A percentile compares a stretch with the other conserved stretches of the same genome.
Evolutionary conservation across 2,329 filamentous ascomycete species (phyloP).

Genomic region (Trichoderma sp.): DNA sequence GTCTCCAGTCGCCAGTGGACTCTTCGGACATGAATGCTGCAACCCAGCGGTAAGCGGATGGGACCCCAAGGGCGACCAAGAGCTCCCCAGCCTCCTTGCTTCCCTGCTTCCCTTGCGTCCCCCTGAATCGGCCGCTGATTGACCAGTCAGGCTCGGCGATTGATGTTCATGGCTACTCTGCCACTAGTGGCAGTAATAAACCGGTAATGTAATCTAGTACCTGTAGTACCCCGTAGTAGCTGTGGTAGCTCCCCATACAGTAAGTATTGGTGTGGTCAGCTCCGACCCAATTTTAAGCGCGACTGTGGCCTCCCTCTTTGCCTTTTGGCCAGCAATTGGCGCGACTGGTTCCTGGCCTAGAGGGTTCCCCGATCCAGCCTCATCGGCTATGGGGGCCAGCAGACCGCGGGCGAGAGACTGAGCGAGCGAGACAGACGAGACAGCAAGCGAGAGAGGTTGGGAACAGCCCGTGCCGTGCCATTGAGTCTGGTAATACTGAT

Average conservation of each 20-base stretch:
- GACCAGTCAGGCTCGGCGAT: slow-evolving; percentile 16
- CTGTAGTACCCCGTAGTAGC: slow-evolving; percentile 10
- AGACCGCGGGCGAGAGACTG: not conserved
- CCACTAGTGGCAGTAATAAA: slow-evolving; percentile 5
- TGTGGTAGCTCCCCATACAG: slow-evolving; percentile 1
- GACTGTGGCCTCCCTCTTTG: not conserved
- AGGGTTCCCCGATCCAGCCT: not conserved
- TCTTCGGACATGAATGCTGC: slow-evolving; percentile 19
- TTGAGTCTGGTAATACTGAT: not conserved
- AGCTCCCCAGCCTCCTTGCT: slow-evolving; percentile 19
- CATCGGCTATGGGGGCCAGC: not conserved
- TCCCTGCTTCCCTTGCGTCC: slow-evolving; percentile 14
- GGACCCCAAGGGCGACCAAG: slow-evolving; percentile 7
- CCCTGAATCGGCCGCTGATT: slow-evolving; percentile 17
- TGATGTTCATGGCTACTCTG: slow-evolving; percentile 14
- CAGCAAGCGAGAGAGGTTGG: not conserved
- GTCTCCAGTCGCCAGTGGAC: slow-evolving; percentile 18
- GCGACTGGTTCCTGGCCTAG: slow-evolving; percentile 11
- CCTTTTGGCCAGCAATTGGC: slow-evolving; percentile 1
- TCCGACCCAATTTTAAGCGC: slow-evolving; percentile 1
- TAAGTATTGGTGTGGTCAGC: slow-evolving; percentile 3
- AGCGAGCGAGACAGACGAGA: not conserved
- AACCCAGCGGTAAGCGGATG: slow-evolving; percentile 21
- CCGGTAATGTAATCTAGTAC: slow-evolving; percentile 7
- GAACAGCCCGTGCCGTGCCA: not conserved